Percentiles rank a stretch among this genome's conserved stretches.
Conservation (phyloP, 2,329 filamentous ascomycete genomes). For the Microcyclosporella mali region DNA sequence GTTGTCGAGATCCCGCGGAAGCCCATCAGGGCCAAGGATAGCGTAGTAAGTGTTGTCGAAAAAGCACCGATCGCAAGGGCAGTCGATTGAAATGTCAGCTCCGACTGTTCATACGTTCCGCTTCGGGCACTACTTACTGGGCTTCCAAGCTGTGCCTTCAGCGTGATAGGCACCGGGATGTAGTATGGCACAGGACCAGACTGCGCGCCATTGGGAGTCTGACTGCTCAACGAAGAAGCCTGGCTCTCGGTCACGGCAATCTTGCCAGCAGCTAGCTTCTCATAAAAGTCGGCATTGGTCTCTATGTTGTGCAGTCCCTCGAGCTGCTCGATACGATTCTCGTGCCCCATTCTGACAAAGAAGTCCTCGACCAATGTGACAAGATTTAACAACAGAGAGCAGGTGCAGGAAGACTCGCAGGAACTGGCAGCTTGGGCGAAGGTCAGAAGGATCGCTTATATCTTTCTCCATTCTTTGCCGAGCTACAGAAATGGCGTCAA, state of each 20-base stretch:
- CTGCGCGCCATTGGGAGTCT: conserved; percentile 1
- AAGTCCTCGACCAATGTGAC: no score
- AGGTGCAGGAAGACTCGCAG: no score
- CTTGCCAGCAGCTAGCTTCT: conserved; percentile 25
- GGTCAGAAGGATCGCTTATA: no score
- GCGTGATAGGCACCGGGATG: conserved; percentile 28
- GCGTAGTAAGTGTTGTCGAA: conserved; percentile 49
- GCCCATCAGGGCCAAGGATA: conserved; percentile 52
- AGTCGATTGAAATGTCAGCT: conserved; percentile 29
- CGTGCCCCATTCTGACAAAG: conserved; percentile 16
- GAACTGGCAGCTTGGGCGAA: no score
- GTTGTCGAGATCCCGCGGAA: conserved; percentile 47
- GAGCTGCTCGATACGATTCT: conserved; percentile 25
- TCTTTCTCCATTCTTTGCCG: no score
- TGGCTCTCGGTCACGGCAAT: conserved; percentile 14
- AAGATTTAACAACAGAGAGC: no score
- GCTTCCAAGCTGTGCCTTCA: conserved; percentile 28
- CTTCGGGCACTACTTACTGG: conserved; percentile 10
- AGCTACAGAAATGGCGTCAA: no score
- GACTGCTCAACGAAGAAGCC: conserved; percentile 12
- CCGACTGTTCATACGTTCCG: background rate
- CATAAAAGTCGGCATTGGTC: conserved; percentile 25
- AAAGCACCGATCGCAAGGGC: conserved; percentile 50
- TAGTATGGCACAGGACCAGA: conserved; percentile 17
- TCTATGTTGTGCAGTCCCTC: conserved; percentile 24